Conservation (phyloP, 179 eudicot species). For the Beta corolliflora region DNA sequence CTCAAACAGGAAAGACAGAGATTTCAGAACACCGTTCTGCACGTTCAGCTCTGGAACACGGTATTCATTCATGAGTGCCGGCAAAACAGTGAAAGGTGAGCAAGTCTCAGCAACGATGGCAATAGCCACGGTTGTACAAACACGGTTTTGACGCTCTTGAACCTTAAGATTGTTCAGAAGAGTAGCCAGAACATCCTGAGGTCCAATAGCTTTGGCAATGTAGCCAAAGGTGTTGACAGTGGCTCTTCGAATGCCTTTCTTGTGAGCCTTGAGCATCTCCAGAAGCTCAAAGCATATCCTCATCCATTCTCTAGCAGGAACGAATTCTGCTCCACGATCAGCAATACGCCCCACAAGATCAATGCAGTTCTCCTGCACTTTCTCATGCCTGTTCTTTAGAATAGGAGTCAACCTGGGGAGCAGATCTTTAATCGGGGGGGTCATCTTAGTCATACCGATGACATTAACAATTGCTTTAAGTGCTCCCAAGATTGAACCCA, state of each 20-base stretch:
- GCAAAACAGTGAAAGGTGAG: slow-evolving; percentile 86
- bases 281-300: slow-evolving; percentile 92
- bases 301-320: slow-evolving; percentile 97
- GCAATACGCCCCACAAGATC: slow-evolving; percentile 95
- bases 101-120: slow-evolving; percentile 96
- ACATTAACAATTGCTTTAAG: slow-evolving; percentile 91
- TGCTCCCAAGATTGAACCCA: slow-evolving; percentile 91
- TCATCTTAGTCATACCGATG: slow-evolving; percentile 97
- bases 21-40: slow-evolving; percentile 86
- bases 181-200: slow-evolving; percentile 88
- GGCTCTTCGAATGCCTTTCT: slow-evolving; percentile 89
- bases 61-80: slow-evolving; percentile 93
- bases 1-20: slow-evolving; percentile 84
- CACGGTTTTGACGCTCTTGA: slow-evolving; percentile 95
- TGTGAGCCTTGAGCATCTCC: slow-evolving; percentile 96
- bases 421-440: slow-evolving; percentile 90
- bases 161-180: slow-evolving; percentile 85
- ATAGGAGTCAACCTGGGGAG: slow-evolving; percentile 88
- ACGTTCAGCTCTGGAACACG: slow-evolving; percentile 97
- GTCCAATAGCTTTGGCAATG: slow-evolving; percentile 94
- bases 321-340: slow-evolving; percentile 95
- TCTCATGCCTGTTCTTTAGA: slow-evolving; percentile 89
- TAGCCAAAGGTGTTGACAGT: slow-evolving; percentile 94
- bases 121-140: slow-evolving; percentile 93
- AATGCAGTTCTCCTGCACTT: slow-evolving; percentile 92